These are phyloP conservation scores for Trichoderma endophyticum DNA, from an alignment of 2,329 filamentous ascomycete species.

Conservation along the genomic window DNA sequence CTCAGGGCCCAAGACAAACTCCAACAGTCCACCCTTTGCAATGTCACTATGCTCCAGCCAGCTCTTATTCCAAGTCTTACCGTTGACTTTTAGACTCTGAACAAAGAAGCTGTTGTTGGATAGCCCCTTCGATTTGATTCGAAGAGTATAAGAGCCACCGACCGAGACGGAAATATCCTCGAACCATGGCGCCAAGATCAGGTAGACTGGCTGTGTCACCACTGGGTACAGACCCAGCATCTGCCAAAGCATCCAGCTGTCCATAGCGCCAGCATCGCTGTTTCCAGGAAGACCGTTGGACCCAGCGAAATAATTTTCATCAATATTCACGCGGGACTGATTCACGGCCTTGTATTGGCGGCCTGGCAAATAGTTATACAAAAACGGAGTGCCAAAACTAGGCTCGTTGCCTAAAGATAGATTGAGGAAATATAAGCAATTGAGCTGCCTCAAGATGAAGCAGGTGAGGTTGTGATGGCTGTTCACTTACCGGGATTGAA, in stretches of 20 bases:
- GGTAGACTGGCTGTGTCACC: slow-evolving; percentile 54
- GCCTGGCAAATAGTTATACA: slow-evolving; percentile 52
- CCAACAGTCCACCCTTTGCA: slow-evolving; percentile 39
- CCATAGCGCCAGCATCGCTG: slow-evolving; percentile 57
- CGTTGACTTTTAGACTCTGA: slow-evolving; percentile 52
- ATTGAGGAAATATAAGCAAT: slow-evolving; percentile 17
- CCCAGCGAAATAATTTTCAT: slow-evolving; percentile 40
- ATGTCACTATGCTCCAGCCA: slow-evolving; percentile 55
- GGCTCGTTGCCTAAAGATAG: slow-evolving; percentile 50
- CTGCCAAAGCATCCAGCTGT: slow-evolving; percentile 55
- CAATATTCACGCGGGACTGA: slow-evolving; percentile 46
- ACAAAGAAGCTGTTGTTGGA: slow-evolving; percentile 46
- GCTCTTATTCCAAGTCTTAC: slow-evolving; percentile 48
- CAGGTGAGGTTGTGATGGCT: slow-evolving; percentile 27
- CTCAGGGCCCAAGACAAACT: slow-evolving; percentile 44
- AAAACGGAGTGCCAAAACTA: slow-evolving; percentile 52
- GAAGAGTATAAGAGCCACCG: slow-evolving; percentile 32
- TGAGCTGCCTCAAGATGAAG: accelerated
- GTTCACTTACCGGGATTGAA: slow-evolving; percentile 35
- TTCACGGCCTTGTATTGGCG: slow-evolving; percentile 51
- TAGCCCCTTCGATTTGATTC: slow-evolving; percentile 44
- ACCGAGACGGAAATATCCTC: slow-evolving; percentile 47
- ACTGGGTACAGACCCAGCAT: slow-evolving; percentile 56
- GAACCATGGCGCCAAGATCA: slow-evolving; percentile 51
- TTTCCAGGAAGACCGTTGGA: slow-evolving; percentile 52